phyloP scores from a whole-genome alignment of 495 filamentous ascomycete genomes.

The Annulohypoxylon moriforme region DNA sequence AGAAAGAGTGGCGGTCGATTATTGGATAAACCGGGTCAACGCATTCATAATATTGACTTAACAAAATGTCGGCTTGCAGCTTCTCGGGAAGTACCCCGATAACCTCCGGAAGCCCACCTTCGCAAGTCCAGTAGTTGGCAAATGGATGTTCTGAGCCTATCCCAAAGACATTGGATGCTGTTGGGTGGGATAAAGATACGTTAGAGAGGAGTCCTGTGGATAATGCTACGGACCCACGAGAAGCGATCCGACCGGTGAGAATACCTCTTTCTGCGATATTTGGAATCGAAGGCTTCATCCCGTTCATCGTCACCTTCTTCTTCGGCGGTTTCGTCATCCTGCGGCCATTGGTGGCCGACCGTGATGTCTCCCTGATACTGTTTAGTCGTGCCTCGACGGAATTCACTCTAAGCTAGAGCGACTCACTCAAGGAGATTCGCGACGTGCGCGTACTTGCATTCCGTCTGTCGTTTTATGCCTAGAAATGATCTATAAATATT shows the following conservation, averaged over 20 bases:
- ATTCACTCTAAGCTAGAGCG: background rate
- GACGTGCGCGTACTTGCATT: conserved; percentile 74
- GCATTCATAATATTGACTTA: conserved; percentile 75
- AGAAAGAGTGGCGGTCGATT: conserved; percentile 73
- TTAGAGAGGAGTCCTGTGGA: conserved; percentile 72
- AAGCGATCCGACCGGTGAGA: conserved; percentile 49
- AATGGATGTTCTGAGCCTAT: conserved; percentile 73
- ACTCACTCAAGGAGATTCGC: conserved; percentile 76
- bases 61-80: conserved; percentile 75
- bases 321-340: conserved; percentile 70
- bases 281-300: conserved; percentile 53
- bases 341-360: conserved; percentile 61
- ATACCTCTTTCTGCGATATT: conserved; percentile 60
- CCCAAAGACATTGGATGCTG: conserved; percentile 76
- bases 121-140: conserved; percentile 81
- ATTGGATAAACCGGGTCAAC: conserved; percentile 82
- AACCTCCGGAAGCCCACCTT: conserved; percentile 76
- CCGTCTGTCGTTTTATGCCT: conserved; percentile 74
- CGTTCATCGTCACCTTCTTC: conserved; percentile 52
- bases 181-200: conserved; percentile 70
- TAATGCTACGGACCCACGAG: conserved; percentile 57
- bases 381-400: conserved; percentile 18
- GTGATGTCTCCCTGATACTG: conserved; percentile 57
- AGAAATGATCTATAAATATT: conserved; percentile 5
- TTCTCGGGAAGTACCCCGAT: conserved; percentile 76